Base-by-base conservation (phyloP, 139 green algal genomes). In the Chlamydomonas incerta region DNA sequence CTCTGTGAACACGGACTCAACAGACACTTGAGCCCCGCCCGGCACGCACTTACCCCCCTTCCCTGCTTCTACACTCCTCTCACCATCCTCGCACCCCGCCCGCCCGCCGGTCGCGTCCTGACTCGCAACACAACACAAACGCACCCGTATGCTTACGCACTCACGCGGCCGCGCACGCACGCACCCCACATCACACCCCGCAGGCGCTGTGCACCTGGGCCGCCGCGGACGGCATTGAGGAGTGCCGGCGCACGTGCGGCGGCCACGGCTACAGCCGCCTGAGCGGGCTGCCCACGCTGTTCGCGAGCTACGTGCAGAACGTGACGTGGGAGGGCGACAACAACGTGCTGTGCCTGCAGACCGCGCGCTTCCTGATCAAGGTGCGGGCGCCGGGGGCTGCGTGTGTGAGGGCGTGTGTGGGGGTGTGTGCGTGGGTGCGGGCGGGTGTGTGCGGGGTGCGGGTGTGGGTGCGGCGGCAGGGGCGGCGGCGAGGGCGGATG, bases 261-360 rank as follows among this genome's bases (percentile, higher is more conserved):
- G 97, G 97, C 3, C 95, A 99, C 82, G 97, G 97, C 72, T 99
- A 96, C 96, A 95, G 90, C 82, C 73, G 92, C 62, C 91, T 97
- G 70, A 95, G 89, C 6, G 96, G 95, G 13, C 93, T 99, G 83
- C 96, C 96, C 33, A 92, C 90, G 35, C 87, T 98, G 52, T 95
- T 96, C 79, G 80, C 85, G 33, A 94, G 76, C 58, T 99, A 99
- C 77, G 96, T 98, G 52, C 92, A 97, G 91, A 99, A 99, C 74
- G 91, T 95, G 33, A 99, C 96, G 24, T 99, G 96, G 96, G 96
- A 99, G 92, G 96, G 96, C 20, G 96, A 98, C 92, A 99, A 99
- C 95, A 97, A 96, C 83, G 93, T 98, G 70, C 74, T 98, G 82
- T 96, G 86, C 87, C 91, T 98, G 34, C 91, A 95, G 90, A 82